phyloP scores from a whole-genome alignment of 2,329 filamentous ascomycete species.

The Phialocephala sp. region DNA sequence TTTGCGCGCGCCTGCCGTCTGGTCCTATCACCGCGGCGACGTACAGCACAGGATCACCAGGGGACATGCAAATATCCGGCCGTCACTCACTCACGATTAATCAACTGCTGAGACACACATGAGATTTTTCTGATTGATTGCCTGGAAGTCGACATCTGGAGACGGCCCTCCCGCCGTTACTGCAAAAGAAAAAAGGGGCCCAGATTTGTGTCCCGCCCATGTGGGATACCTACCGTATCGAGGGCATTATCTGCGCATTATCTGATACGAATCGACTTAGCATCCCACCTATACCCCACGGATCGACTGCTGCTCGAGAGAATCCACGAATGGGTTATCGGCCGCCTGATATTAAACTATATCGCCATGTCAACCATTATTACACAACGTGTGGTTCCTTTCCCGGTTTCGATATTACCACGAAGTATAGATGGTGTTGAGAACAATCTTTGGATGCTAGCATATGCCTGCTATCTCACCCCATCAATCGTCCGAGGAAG shows the following conservation, averaged over 20 bases:
- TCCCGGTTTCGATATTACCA: slow-evolving; percentile 10
- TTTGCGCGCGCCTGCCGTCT: slow-evolving; percentile 6
- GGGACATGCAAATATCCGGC: slow-evolving; percentile 8
- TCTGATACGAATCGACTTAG: slow-evolving; percentile 19
- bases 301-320: slow-evolving; percentile 12
- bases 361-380: slow-evolving; percentile 5
- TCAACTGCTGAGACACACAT: slow-evolving; percentile 7
- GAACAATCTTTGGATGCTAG: slow-evolving; percentile 8
- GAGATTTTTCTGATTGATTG: slow-evolving; percentile 1
- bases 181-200: slow-evolving; percentile 5
- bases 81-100: not conserved
- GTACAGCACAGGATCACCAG: too few relatives aligned
- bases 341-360: slow-evolving; percentile 22
- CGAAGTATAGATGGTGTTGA: not conserved
- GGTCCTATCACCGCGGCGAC: not conserved
- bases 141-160: slow-evolving; percentile 5
- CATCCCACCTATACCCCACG: slow-evolving; percentile 28
- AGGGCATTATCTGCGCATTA: slow-evolving; percentile 14
- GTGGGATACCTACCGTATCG: slow-evolving; percentile 20
- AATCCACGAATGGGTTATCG: slow-evolving; percentile 16
- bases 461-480: slow-evolving; percentile 9
- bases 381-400: slow-evolving; percentile 3
- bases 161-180: slow-evolving; percentile 2
- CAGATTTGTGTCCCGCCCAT: slow-evolving; percentile 13
- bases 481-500: slow-evolving; percentile 4